phyloP scores from a whole-genome alignment of 208 protist genomes.

The Leishmania major region DNA sequence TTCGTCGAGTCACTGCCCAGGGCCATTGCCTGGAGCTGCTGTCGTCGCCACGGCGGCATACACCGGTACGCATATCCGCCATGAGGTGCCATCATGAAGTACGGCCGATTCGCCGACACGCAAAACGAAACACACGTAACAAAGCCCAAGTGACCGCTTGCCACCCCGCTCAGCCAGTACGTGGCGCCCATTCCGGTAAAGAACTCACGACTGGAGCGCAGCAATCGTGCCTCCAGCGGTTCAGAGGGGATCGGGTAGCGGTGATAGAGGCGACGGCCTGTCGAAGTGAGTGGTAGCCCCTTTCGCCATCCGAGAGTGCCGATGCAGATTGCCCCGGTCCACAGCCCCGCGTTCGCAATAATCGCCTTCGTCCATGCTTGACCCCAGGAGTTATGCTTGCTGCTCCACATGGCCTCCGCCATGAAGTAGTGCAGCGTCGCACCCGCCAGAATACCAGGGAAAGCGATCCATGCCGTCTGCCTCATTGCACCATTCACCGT shows the following conservation, averaged over 20 bases:
- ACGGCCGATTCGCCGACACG: conserved; percentile 66
- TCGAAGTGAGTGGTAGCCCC: conserved; percentile 43
- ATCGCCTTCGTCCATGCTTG: conserved; percentile 88
- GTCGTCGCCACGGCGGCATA: conserved; percentile 82
- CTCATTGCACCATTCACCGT: conserved; percentile 77
- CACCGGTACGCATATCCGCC: conserved; percentile 72
- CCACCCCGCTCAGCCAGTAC: conserved; percentile 81
- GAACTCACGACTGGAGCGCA: conserved; percentile 61
- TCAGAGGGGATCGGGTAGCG: conserved; percentile 77
- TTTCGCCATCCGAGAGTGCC: conserved; percentile 77
- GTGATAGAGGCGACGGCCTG: conserved; percentile 71
- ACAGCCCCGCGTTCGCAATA: conserved; percentile 63
- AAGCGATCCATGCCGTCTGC: conserved; percentile 69
- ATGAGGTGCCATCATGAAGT: conserved; percentile 85
- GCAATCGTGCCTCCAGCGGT: conserved; percentile 71
- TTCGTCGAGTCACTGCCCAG: conserved; percentile 10
- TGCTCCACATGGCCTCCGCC: conserved; percentile 87
- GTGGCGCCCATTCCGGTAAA: conserved; percentile 86
- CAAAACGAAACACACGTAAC: conserved; percentile 71
- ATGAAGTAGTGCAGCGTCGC: conserved; percentile 84
- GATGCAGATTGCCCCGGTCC: conserved; percentile 49
- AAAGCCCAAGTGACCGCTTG: conserved; percentile 69
- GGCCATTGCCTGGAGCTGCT: conserved; percentile 61
- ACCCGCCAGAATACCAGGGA: conserved; percentile 71
- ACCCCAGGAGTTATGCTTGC: conserved; percentile 79